Base-by-base conservation (phyloP, 2,329 filamentous ascomycete species). In the Exophiala bonariae region DNA sequence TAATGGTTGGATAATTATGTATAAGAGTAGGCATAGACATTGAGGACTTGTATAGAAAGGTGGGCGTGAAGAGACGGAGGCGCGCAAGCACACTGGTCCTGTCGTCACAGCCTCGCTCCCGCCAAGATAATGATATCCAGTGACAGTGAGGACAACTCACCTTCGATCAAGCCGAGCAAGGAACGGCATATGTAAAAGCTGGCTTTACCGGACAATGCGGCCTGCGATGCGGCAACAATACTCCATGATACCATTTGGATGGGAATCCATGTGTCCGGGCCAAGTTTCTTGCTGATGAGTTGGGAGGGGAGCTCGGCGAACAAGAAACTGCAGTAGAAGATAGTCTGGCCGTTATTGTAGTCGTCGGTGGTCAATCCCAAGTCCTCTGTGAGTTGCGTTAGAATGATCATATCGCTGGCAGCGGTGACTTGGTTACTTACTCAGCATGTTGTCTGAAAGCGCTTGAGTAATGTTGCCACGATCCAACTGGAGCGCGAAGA, bases 401-500 rank as follows among this genome's bases (percentile, higher is more conserved):
- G 81, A 69, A 46, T 28, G 18, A 9, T 28, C 16, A 13, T 10
- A 41, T 31, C 32, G 6, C n/a, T 7, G 8, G n/a, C 6, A 34
- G 5, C 7, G 32, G 32, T 18, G 6, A 7, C 10, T 18, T 13
- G 13, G 26, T 17, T n/a, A 44, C 44, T 46, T 36, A 49, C 48
- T 42, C 4, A 85, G 70, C 44, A 84, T 69, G 58, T 80, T 76
- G 57, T 83, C 80, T 3, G 77, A 77, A 32, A 80, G 64, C 3
- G 79, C 80, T 17, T 59, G 56, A 28, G 48, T 50, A 28, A 58
- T 45, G 42, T 82, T 83, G 45, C 78, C 77, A 18, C 80, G 70
- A 59, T 80, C 76, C 13, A 81, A 62, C 58, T 81, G 76, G 3
- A 81, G 64, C 0, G 74, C 76, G 44, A 82, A 79, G 63, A 81